phyloP scores from a whole-genome alignment of 495 filamentous ascomycete species.

The Xylaria castorea region DNA sequence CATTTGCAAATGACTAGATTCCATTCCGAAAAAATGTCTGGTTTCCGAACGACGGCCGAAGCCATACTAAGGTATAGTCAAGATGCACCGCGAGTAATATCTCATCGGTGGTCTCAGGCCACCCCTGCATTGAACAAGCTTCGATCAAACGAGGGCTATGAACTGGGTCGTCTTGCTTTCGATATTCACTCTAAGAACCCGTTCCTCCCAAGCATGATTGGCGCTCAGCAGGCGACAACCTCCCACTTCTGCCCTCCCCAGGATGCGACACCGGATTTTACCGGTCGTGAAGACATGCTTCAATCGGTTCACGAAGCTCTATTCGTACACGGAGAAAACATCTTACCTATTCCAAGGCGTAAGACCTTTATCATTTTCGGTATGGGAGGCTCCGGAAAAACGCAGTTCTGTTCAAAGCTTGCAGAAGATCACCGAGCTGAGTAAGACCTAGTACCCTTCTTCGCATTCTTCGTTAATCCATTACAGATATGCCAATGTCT shows the following conservation, averaged over 20 bases:
- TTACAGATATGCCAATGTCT: background rate
- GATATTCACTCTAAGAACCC: constrained; percentile 1
- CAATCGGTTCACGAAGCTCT: constrained; percentile 1
- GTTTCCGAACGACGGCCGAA: background rate
- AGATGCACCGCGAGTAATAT: background rate
- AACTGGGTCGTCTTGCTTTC: background rate
- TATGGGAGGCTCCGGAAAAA: constrained; percentile 8
- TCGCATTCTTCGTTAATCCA: background rate
- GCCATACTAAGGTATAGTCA: constrained; percentile 11
- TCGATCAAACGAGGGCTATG: background rate
- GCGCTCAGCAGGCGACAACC: background rate
- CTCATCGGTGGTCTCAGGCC: constrained; percentile 1
- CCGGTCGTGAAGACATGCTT: constrained; percentile 1
- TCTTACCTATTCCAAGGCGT: background rate
- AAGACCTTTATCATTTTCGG: constrained; percentile 6
- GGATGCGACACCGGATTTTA: constrained; percentile 7
- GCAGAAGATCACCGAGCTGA: constrained; percentile 6
- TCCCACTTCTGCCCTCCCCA: constrained; percentile 8
- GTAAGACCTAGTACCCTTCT: background rate
- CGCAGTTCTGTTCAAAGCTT: constrained; percentile 4
- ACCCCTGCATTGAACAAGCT: background rate
- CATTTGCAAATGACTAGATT: constrained; percentile 13
- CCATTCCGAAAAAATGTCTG: background rate
- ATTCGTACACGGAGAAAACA: background rate
- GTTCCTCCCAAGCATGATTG: background rate